Evolutionary conservation across 2,329 filamentous ascomycete species (phyloP).

Genomic region (Ilyonectria destructans): DNA sequence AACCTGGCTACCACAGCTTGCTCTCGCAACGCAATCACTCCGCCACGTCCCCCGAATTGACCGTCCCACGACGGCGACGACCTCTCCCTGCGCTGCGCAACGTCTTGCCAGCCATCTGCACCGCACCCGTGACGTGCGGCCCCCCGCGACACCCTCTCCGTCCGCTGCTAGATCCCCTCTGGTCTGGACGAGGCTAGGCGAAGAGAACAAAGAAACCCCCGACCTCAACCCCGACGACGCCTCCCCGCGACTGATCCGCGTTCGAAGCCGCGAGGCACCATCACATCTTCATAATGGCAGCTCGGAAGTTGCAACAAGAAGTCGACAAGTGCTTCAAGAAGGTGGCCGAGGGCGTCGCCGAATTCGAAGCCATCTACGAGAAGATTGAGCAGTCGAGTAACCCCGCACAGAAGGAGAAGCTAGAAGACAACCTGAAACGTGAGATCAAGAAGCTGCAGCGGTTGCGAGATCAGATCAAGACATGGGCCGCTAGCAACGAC

Average conservation of each 20-base stretch:
- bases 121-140: conserved; percentile 35
- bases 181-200: conserved; percentile 31
- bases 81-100: conserved; percentile 32
- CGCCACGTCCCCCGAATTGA: conserved; percentile 44
- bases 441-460: conserved; percentile 99
- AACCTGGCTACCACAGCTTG: conserved; percentile 37
- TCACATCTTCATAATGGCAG: conserved; percentile 79
- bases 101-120: conserved; percentile 28
- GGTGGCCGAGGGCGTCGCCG: conserved; percentile 91
- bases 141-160: conserved; percentile 31
- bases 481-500: conserved; percentile 98
- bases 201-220: conserved; percentile 30
- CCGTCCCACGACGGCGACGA: conserved; percentile 31
- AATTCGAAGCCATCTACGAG: conserved; percentile 96
- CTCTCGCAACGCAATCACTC: conserved; percentile 43
- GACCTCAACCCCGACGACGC: conserved; percentile 19
- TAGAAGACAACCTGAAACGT: conserved; percentile 97
- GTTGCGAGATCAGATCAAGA: conserved; percentile 98
- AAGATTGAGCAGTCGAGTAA: conserved; percentile 97
- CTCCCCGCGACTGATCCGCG: conserved; percentile 27
- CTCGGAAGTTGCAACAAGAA: conserved; percentile 96
- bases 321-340: conserved; percentile 99
- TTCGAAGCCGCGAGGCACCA: conserved; percentile 39
- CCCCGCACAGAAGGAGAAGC: conserved; percentile 96
- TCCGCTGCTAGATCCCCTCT: conserved; percentile 33